These are phyloP conservation scores for Chara braunii DNA, from an alignment of 139 green algal species.

Conservation along the genomic window DNA sequence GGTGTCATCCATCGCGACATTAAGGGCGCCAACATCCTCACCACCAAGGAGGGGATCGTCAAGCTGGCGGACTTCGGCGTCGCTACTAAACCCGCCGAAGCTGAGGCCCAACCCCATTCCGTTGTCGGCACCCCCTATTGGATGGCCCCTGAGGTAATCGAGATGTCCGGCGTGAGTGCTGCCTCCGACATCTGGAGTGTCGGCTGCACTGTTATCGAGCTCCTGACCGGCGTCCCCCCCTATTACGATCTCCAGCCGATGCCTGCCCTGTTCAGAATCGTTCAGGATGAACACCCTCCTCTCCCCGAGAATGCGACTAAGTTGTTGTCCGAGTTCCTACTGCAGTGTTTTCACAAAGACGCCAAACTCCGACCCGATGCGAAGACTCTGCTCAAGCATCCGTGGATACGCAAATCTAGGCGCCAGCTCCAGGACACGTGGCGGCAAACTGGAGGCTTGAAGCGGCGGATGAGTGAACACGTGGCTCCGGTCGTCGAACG, in stretches of 20 bases:
- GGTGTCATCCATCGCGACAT: slow-evolving; percentile 92
- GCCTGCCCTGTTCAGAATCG: slow-evolving; percentile 88
- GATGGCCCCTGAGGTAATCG: slow-evolving; percentile 45
- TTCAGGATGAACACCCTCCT: slow-evolving; percentile 75
- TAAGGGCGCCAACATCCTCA: slow-evolving; percentile 93
- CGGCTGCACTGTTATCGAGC: slow-evolving; percentile 44
- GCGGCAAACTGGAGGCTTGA: no score
- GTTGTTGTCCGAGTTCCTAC: slow-evolving; percentile 76
- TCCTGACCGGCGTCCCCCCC: slow-evolving; percentile 34
- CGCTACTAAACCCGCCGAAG: slow-evolving; percentile 69
- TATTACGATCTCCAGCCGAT: slow-evolving; percentile 50
- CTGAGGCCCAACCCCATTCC: slow-evolving; percentile 38
- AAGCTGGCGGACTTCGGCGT: slow-evolving; percentile 98
- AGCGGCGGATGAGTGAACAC: no score
- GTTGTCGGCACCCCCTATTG: slow-evolving; percentile 80
- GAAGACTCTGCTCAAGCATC: slow-evolving; percentile 67
- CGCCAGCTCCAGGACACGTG: slow-evolving; percentile 55
- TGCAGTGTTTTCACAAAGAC: slow-evolving; percentile 90
- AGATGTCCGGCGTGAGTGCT: slow-evolving; percentile 37
- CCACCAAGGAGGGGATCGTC: slow-evolving; percentile 82
- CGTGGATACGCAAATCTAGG: slow-evolving; percentile 71
- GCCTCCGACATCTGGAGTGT: slow-evolving; percentile 45
- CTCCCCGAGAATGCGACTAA: slow-evolving; percentile 67
- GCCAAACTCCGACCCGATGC: slow-evolving; percentile 63
- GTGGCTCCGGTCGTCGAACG: no score